Conservation (phyloP, 1,284 basidiomycete species). For the Puccinia coronata region DNA sequence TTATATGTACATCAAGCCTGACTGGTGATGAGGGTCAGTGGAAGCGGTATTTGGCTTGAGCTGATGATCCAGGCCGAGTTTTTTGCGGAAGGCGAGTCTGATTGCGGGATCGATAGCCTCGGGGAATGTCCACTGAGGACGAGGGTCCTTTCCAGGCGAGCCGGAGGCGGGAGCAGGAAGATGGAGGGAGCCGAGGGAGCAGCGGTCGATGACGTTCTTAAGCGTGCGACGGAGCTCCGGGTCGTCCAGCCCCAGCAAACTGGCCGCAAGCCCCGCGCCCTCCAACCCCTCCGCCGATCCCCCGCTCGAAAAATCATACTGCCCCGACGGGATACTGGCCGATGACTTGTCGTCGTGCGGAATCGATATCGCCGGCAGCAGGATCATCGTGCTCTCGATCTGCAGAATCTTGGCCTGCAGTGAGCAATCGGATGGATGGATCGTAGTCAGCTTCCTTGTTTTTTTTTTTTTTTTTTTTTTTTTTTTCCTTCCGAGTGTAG, state of each 20-base stretch:
- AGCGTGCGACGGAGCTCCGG: not conserved
- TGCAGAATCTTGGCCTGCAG: constrained; percentile 9
- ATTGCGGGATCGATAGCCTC: not conserved
- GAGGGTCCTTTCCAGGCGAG: not conserved
- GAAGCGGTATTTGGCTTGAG: not conserved
- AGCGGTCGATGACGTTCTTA: not conserved
- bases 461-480: too few species aligned
- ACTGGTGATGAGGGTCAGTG: not conserved
- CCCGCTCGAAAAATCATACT: constrained; percentile 15
- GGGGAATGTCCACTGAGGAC: not conserved
- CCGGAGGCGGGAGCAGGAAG: not conserved
- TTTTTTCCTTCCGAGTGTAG: too few species aligned
- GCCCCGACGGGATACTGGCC: not conserved
- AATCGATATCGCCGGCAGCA: constrained; percentile 5
- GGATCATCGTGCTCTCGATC: constrained; percentile 4
- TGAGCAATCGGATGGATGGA: too few species aligned
- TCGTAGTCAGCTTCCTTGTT: too few species aligned
- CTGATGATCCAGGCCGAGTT: not conserved
- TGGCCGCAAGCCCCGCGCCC: not conserved
- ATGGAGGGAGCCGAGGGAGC: not conserved
- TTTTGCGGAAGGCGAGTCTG: not conserved
- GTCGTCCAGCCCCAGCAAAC: not conserved
- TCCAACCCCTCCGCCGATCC: not conserved
- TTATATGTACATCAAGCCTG: constrained; percentile 4
- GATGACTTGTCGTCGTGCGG: constrained; percentile 26